phyloP scores from a whole-genome alignment of 352 stramenopile species.

The Elongisporangium senticosum region DNA sequence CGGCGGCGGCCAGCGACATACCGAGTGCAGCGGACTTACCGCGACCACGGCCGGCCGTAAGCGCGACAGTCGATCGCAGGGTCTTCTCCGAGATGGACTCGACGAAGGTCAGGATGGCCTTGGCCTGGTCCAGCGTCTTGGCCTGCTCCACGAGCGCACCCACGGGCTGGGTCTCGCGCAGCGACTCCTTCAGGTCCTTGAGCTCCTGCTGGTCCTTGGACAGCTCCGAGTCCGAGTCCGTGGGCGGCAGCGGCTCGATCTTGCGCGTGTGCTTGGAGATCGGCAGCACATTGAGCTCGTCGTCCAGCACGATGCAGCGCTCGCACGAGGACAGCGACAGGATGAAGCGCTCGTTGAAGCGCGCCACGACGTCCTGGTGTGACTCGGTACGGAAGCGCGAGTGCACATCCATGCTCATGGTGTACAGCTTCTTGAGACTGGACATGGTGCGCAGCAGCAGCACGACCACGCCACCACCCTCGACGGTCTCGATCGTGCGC shows the following conservation, averaged over 20 bases:
- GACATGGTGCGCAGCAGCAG: constrained; percentile 98
- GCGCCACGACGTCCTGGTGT: constrained; percentile 93
- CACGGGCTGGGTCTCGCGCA: constrained; percentile 94
- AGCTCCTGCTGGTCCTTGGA: constrained; percentile 87
- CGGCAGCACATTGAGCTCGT: constrained; percentile 99
- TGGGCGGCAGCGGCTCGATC: constrained; percentile 77
- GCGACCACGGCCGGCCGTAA: constrained; percentile 89
- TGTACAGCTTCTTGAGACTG: constrained; percentile 98
- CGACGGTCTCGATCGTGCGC: constrained; percentile 98
- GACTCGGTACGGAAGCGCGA: constrained; percentile 88
- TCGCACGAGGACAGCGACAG: constrained; percentile 93
- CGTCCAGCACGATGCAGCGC: constrained; percentile 97
- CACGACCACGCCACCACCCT: constrained; percentile 96
- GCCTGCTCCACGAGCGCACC: constrained; percentile 93
- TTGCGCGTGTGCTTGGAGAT: constrained; percentile 91
- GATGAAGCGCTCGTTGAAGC: constrained; percentile 99
- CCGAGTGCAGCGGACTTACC: constrained; percentile 99
- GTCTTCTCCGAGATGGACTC: constrained; percentile 98
- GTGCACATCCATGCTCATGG: constrained; percentile 97
- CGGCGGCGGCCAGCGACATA: constrained; percentile 77
- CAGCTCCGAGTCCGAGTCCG: constrained; percentile 47
- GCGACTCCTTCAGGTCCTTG: constrained; percentile 91
- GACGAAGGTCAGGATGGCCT: constrained; percentile 96
- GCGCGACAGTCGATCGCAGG: constrained; percentile 89
- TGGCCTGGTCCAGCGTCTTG: constrained; percentile 94